Percentiles rank a stretch among this genome's conserved stretches.
Conservation (phyloP, 495 filamentous ascomycete genomes). For the Collariella sp. region DNA sequence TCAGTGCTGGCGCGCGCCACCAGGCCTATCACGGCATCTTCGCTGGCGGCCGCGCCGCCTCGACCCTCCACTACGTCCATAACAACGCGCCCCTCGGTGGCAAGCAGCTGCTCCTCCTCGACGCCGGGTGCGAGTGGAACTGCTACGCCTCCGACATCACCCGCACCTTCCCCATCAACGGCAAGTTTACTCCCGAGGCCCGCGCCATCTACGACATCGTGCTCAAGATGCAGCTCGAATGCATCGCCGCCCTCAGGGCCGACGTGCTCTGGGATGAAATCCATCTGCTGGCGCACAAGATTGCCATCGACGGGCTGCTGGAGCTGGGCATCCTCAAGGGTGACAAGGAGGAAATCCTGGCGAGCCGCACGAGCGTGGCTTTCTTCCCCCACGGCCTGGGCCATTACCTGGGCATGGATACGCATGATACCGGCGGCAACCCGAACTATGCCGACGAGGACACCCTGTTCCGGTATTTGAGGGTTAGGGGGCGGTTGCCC, state of each 20-base stretch:
- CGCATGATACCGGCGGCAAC: conserved; percentile 84
- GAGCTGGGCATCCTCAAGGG: conserved; percentile 67
- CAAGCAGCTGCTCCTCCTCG: conserved; percentile 68
- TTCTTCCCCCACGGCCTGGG: conserved; percentile 92
- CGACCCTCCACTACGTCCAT: conserved; percentile 80
- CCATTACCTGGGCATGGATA: conserved; percentile 91
- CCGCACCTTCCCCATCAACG: conserved; percentile 75
- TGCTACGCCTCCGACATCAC: conserved; percentile 87
- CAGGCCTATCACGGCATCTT: conserved; percentile 84
- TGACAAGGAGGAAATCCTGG: conserved; percentile 61
- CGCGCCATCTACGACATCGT: conserved; percentile 79
- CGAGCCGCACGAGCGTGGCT: conserved; percentile 64
- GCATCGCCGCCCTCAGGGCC: conserved; percentile 63
- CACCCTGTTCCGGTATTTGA: conserved; percentile 73
- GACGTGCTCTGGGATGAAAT: conserved; percentile 80
- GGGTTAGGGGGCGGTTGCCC: conserved; percentile 68
- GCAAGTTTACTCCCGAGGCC: conserved; percentile 64
- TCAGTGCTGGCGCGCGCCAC: conserved; percentile 61
- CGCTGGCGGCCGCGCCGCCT: conserved; percentile 63
- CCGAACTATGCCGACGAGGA: conserved; percentile 79
- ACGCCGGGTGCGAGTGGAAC: conserved; percentile 73
- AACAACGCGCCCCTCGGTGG: conserved; percentile 61
- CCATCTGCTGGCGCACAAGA: conserved; percentile 65
- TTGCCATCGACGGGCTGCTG: conserved; percentile 74
- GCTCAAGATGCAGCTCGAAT: conserved; percentile 71